Base-by-base conservation (phyloP, 1,284 basidiomycete genomes). In the Pseudomicrostroma phylloplanum region DNA sequence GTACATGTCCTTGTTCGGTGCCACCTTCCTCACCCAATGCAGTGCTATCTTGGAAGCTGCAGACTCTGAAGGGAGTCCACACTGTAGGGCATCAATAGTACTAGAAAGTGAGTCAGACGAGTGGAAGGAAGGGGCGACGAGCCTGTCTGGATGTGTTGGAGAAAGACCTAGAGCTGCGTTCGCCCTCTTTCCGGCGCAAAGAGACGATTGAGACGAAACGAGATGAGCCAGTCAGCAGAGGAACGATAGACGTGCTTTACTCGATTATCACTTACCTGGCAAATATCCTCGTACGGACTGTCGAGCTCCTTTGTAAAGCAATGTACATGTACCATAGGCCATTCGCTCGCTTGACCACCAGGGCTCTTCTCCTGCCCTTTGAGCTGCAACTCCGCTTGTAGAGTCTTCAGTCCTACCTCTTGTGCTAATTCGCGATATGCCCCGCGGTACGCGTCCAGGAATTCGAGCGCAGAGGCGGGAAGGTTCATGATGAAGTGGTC, bases 1-100 rank as follows among this genome's bases (percentile, higher is more conserved):
- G 80, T 96, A 98, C 96, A 98, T 98, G 74, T 94, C 89, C 82
- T 98, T 98, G 81, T 88, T 91, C 2, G 96, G 96, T 1, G 94
- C 92, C 8, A 99, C 94, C 13, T 89, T 88, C 56, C 96, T 86
- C 40, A 99, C 94, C 68, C 88, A 84, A 73, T 92, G 88, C 13
- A 93, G 80, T 39, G 15, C 6, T 19, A 15, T 25, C 51, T 26
- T 25, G 6, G 19, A 19, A 6, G 51, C 6, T 13, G n/a, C 46
- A n/a, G n/a, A 48, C 17, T 48, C 46, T 48, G n/a, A n/a, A 3
- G 4, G 3, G n/a, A 48, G n/a, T 12, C 6, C 46, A 3, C 12
- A 3, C 12, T 4, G 3, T 36, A 9, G 30, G 3, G 9, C 30
- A 9, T 9, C 30, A 36, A 9, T 36, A 9, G 3, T 3, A 36